phyloP scores from a whole-genome alignment of 2,329 filamentous ascomycete genomes.

The Esteya vermicola region DNA sequence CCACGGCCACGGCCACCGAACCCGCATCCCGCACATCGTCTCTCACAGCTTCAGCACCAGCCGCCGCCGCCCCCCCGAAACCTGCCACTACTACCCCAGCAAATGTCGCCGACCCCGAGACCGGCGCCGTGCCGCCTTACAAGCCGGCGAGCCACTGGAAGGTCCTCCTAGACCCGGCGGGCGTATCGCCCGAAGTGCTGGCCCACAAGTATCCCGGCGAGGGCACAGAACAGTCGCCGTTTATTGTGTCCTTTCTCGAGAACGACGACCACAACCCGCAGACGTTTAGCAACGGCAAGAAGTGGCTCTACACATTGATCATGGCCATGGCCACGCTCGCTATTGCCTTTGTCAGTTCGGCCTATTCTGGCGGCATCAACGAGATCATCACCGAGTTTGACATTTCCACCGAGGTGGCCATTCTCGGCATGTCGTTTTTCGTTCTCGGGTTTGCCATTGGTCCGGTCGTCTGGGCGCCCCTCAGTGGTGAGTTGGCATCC shows the following conservation, averaged over 20 bases:
- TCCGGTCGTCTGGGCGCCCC: conserved; percentile 43
- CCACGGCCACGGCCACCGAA: too few relatives aligned
- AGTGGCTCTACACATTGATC: conserved; percentile 51
- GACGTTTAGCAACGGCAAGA: conserved; percentile 38
- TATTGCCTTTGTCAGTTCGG: conserved; percentile 56
- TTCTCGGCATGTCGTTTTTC: conserved; percentile 47
- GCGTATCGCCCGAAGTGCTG: conserved; percentile 41
- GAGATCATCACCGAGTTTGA: conserved; percentile 41
- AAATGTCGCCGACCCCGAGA: background rate
- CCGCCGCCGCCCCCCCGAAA: background rate
- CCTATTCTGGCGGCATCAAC: conserved; percentile 43
- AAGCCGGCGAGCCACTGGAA: conserved; percentile 30
- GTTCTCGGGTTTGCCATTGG: conserved; percentile 43
- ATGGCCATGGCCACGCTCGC: conserved; percentile 54
- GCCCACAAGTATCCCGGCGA: conserved; percentile 40
- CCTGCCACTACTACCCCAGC: too few relatives aligned
- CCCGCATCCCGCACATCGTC: background rate
- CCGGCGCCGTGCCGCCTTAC: background rate
- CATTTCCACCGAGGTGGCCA: conserved; percentile 35
- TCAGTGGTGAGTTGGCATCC: conserved; percentile 22
- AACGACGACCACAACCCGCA: conserved; percentile 54
- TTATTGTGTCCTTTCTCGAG: conserved; percentile 49
- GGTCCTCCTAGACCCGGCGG: conserved; percentile 41
- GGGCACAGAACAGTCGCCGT: conserved; percentile 55
- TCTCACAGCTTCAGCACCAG: background rate